Base-by-base conservation (phyloP, 2,329 filamentous ascomycete species). In the Fonsecaea pugnacius region DNA sequence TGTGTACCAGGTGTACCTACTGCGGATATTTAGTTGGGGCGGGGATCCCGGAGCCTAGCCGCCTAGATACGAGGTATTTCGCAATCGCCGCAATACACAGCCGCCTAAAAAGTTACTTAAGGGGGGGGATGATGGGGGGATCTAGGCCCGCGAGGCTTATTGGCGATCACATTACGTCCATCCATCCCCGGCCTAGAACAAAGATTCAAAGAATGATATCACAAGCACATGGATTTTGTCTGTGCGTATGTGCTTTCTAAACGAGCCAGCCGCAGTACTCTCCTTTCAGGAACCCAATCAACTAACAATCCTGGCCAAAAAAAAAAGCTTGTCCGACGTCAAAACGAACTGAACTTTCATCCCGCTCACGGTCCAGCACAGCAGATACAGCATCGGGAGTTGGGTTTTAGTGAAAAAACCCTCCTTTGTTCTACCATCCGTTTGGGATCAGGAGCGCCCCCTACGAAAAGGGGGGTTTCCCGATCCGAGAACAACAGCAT, bases 271-370 rank as follows among this genome's bases (percentile, higher is more conserved):
- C 27, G 2, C 27, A 5, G 6, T 4, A 30, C 27, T 30, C 27
- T 30, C 27, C 3, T 4, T 4, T 30, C 27, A 30, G 4, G 3
- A 30, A 30, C 4, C 2, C 27, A 30, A 30, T 30, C 27, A 38
- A 38, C 16, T 30, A 30, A 4, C 6, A 5, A 30, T 30, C 27
- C 27, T 5, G 27, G 27, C 27, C 27, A 16, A 38, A 4, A 12
- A 38, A 16, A 38, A 16, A 38, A 27, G 27, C 38, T 21, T 68
- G 66, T 68, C 53, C 64, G 64, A 68, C 63, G 43, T 62, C 66
- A 68, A 68, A 68, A 66, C 66, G 64, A 68, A 66, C 66, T 60
- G 64, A 66, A 62, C 66, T 58, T 68, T 68, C 66, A 68, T 30
- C 18, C 64, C 64, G 21, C 32, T 30, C 27, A 30, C 60, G 61